Conservation (phyloP, 2,329 filamentous ascomycete species). For the Aschersonia sp. region DNA sequence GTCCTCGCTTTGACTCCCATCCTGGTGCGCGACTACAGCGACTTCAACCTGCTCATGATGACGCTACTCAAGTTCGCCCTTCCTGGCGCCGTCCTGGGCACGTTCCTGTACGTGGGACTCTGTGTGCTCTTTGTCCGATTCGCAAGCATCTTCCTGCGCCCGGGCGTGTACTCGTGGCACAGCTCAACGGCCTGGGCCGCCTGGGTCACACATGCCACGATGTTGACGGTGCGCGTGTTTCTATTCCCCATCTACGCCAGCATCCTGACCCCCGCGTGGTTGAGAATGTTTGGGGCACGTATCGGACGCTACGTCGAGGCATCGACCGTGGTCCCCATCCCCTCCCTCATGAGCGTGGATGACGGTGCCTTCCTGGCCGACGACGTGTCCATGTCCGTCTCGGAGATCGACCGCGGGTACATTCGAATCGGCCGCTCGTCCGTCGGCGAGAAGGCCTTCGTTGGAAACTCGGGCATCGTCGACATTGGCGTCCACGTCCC, state of each 20-base stretch:
- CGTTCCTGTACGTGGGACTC: slow-evolving; percentile 1
- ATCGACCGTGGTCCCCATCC: slow-evolving; percentile 7
- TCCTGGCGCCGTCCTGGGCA: slow-evolving; percentile 4
- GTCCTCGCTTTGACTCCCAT: slow-evolving; percentile 3
- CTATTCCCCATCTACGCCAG: slow-evolving; percentile 10
- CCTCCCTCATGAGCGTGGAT: slow-evolving; percentile 8
- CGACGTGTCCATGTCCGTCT: slow-evolving; percentile 8
- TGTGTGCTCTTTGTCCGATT: slow-evolving; percentile 3
- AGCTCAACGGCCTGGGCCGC: slow-evolving; percentile 7
- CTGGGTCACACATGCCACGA: slow-evolving; percentile 7
- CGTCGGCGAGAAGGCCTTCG: slow-evolving; percentile 6
- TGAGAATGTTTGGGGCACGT: slow-evolving; percentile 7
- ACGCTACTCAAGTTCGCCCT: slow-evolving; percentile 3
- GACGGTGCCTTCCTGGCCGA: slow-evolving; percentile 10
- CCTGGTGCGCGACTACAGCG: slow-evolving; percentile 5
- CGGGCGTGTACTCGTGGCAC: slow-evolving; percentile 9
- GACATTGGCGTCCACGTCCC: slow-evolving; percentile 6
- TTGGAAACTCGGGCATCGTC: slow-evolving; percentile 10
- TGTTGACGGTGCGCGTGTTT: slow-evolving; percentile 4
- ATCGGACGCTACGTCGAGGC: slow-evolving; percentile 8
- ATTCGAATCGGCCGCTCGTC: slow-evolving; percentile 5
- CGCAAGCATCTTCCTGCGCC: slow-evolving; percentile 5
- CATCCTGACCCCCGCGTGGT: slow-evolving; percentile 8
- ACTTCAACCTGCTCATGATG: slow-evolving; percentile 4
- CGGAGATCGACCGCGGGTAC: slow-evolving; percentile 4